phyloP scores from a whole-genome alignment of 352 stramenopile species.

The Phytophthora gonapodyides region DNA sequence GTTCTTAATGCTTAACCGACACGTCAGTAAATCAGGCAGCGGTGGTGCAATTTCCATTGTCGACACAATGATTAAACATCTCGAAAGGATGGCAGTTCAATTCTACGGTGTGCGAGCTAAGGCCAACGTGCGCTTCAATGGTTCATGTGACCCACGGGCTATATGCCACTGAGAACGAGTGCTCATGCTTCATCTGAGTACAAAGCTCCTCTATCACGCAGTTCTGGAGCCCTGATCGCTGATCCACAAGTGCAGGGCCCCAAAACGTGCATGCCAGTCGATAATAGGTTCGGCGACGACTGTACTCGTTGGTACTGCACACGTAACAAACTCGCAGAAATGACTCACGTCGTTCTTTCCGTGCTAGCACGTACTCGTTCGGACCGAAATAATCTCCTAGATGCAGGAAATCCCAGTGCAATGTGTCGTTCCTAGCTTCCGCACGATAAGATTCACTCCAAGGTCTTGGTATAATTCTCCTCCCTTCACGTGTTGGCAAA shows the following conservation, averaged over 20 bases:
- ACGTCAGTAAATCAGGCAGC: no score
- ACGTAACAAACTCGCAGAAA: background rate
- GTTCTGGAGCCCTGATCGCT: constrained; percentile 1
- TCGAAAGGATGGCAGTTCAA: no score
- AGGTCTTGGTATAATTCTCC: background rate
- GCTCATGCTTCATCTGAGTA: background rate
- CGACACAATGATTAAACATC: no score
- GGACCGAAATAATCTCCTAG: background rate
- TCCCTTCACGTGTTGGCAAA: background rate
- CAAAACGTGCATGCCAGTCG: background rate
- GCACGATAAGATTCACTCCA: background rate
- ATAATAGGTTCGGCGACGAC: background rate
- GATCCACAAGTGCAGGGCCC: background rate
- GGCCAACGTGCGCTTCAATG: no score
- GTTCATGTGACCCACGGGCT: background rate
- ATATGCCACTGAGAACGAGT: background rate
- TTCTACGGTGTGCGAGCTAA: no score
- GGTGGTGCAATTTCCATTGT: no score
- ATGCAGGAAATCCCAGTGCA: constrained; percentile 9
- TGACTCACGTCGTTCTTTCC: background rate
- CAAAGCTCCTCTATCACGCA: constrained; percentile 4
- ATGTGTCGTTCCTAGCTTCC: background rate
- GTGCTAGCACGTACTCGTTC: background rate
- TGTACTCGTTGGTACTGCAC: constrained; percentile 1
- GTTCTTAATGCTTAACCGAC: no score